A percentile compares a stretch with the other conserved stretches of the same genome.
These are phyloP conservation scores for Sarcocystis neurona DNA, from an alignment of 169 alveolate genomes.

Conservation along the genomic window DNA sequence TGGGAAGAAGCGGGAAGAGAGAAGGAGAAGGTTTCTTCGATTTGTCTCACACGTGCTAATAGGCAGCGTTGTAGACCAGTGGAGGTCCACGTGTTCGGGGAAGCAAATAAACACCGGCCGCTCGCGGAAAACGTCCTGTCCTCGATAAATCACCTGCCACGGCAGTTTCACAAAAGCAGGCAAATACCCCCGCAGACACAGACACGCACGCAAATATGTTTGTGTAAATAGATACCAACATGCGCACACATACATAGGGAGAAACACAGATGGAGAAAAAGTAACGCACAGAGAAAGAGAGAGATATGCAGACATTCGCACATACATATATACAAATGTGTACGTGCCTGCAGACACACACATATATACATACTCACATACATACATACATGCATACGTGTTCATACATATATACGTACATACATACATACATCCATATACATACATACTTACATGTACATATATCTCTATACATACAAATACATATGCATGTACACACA, in stretches of 20 bases:
- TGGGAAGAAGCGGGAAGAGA: too few relatives aligned
- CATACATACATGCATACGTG: too few relatives aligned
- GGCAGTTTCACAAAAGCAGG: not conserved
- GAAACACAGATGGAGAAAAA: not conserved
- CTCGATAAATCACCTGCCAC: conserved; percentile 42
- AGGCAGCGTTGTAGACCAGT: conserved; percentile 68
- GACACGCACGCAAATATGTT: not conserved
- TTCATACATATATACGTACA: too few relatives aligned
- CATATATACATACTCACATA: too few relatives aligned
- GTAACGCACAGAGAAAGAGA: not conserved
- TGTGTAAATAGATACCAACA: not conserved
- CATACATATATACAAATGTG: not conserved
- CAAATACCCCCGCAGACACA: not conserved
- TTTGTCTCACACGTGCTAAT: conserved; percentile 41
- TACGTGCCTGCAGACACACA: too few relatives aligned
- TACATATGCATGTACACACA: too few relatives aligned
- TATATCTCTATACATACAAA: too few relatives aligned
- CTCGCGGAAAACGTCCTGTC: conserved; percentile 68
- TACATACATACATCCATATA: too few relatives aligned
- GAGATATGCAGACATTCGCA: not conserved
- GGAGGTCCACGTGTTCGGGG: conserved; percentile 70
- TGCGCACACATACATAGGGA: not conserved
- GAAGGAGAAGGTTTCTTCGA: too few relatives aligned
- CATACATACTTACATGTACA: too few relatives aligned
- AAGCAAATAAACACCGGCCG: conserved; percentile 77